Conservation (phyloP, 2,329 filamentous ascomycete species). For the Fusarium sp. region DNA sequence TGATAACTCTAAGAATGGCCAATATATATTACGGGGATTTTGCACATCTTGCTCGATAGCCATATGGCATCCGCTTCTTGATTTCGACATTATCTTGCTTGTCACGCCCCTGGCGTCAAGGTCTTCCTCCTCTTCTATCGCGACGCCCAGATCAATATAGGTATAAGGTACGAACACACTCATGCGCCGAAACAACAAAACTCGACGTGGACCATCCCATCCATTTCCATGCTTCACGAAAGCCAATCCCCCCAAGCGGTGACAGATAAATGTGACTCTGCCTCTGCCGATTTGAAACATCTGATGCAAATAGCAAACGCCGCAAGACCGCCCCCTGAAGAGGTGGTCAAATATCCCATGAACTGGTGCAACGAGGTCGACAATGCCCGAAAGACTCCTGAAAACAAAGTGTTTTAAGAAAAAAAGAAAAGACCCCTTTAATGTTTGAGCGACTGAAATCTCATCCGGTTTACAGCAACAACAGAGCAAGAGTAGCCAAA, state of each 20-base stretch:
- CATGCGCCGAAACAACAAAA: constrained; percentile 16
- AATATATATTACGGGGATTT: neutral
- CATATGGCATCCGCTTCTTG: constrained; percentile 7
- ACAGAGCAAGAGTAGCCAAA: neutral
- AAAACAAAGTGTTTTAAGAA: constrained; percentile 2
- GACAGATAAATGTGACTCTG: neutral
- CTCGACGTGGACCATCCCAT: neutral
- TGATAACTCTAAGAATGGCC: neutral
- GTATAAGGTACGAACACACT: constrained; percentile 16
- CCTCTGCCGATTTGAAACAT: neutral
- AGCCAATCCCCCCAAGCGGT: neutral
- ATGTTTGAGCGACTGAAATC: neutral
- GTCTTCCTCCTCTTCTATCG: neutral
- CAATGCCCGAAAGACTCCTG: constrained; percentile 9
- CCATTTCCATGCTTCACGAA: neutral
- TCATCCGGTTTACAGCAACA: neutral
- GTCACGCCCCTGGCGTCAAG: constrained; percentile 3
- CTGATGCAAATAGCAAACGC: constrained; percentile 24
- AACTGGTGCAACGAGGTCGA: constrained; percentile 3
- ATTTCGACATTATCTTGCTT: constrained; percentile 25
- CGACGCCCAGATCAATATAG: constrained; percentile 6
- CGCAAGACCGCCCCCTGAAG: neutral
- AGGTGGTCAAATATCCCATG: neutral
- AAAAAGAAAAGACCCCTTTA: neutral
- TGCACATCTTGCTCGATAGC: neutral